Evolutionary conservation across 495 filamentous ascomycete genomes (phyloP), one percentile per base, ranked within the genome.

Genomic region (Lasiosphaeriaceae sp.): DNA sequence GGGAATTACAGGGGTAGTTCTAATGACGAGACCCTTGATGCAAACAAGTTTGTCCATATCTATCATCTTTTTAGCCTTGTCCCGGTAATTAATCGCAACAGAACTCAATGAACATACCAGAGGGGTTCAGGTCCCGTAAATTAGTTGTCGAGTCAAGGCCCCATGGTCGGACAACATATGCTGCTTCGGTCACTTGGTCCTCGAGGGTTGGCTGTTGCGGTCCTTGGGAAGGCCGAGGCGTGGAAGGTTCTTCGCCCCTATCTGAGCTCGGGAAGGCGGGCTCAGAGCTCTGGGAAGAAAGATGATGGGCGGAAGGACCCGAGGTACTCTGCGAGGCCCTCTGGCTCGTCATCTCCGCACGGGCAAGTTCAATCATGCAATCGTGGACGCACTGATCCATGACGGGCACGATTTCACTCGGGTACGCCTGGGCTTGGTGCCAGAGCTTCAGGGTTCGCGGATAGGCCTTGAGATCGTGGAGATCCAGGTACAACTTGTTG

Each of bases 11-110:
- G 94, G 90, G 2, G 95, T 97, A 16, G 96, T 87, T 20, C 94
- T 87, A 65, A 99, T 99, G 45, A 97, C 94, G 41, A 99, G 79
- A 50, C 94, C 94, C 73, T 97, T 99, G 72, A 99, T 88, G 66
- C 87, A 90, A 59, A 99, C 83, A 56, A 99, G 81, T 72, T 96
- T 96, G 78, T 97, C 95, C 83, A 96, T 95, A 66, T 96, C 90
- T 49, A 49, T 31, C 26, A 19, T 19, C 9, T 4, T 12, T 6
- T 43, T 43, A 16, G 39, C 16, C 16, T 11, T 5, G 12, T 4
- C 14, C 12, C n/a, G 8, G 8, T n/a, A 16, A 16, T 4, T 14
- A 43, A 12, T 14, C 39, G n/a, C 39, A 43, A 14, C 20, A 21
- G 44, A 9, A 47, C 19, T 5, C 14, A 48, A 0, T 2, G 2